Evolutionary conservation across 305 asterid genomes (phyloP).

Genomic region (Fraxinus platypoda): DNA sequence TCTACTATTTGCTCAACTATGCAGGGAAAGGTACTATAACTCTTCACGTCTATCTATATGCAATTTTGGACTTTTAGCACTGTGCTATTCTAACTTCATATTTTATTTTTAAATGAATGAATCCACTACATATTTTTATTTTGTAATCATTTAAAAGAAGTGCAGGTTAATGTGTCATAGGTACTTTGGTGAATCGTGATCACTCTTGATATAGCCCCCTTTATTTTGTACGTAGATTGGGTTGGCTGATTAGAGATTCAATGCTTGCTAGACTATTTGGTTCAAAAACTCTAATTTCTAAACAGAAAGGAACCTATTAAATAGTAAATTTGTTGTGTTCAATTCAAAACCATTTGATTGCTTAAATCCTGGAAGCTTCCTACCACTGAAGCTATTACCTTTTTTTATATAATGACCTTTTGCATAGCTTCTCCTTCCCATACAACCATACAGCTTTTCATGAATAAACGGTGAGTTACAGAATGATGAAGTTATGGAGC

Average conservation of each 20-base stretch:
- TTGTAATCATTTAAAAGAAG: neutral
- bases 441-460: neutral
- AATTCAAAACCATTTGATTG: neutral
- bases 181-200: neutral
- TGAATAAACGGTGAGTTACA: neutral
- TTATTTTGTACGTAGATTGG: neutral
- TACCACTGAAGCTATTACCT: neutral
- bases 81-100: neutral
- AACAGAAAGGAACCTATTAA: neutral
- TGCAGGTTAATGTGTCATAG: neutral
- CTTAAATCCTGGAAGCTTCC: neutral
- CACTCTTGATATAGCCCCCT: neutral
- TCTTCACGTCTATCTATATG: constrained; percentile 3
- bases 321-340: neutral
- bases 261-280: neutral
- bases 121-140: neutral
- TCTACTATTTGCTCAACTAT: constrained; percentile 79
- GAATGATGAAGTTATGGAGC: neutral
- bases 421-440: neutral
- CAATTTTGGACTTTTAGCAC: neutral
- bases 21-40: constrained; percentile 77
- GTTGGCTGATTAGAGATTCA: neutral
- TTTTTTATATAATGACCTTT: no score
- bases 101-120: neutral
- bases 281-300: neutral